These are phyloP conservation scores for Cunninghamia lanceolata DNA, from an alignment of 75 land plant species.

Conservation along the genomic window DNA sequence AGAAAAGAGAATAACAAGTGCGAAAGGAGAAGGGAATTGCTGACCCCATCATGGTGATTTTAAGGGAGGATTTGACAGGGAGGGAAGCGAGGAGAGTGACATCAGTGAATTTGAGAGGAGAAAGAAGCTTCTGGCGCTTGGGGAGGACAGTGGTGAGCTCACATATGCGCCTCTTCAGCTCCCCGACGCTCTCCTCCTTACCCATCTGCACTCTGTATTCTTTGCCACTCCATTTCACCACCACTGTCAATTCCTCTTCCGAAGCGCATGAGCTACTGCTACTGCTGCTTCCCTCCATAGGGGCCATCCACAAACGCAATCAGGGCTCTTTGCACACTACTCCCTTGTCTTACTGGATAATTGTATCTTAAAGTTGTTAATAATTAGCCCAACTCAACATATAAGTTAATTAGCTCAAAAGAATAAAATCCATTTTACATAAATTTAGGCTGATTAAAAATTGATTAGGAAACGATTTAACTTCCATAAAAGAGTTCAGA, in stretches of 20 bases:
- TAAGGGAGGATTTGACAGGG: slow-evolving; percentile 73
- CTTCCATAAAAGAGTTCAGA: too few relatives aligned
- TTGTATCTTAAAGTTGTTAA: too few relatives aligned
- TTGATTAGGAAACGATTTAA: too few relatives aligned
- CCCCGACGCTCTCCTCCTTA: slow-evolving; percentile 85
- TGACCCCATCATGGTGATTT: slow-evolving; percentile 98
- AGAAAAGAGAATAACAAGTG: background rate
- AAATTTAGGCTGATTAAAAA: too few relatives aligned
- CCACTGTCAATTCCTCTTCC: slow-evolving; percentile 86
- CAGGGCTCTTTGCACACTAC: background rate
- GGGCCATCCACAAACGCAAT: background rate
- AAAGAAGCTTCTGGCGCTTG: slow-evolving; percentile 98
- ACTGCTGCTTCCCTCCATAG: background rate
- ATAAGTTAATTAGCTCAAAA: too few relatives aligned
- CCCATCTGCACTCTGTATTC: slow-evolving; percentile 91
- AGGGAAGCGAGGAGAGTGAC: slow-evolving; percentile 69
- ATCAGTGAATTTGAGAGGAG: slow-evolving; percentile 77
- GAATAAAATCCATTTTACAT: too few relatives aligned
- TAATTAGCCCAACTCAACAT: too few relatives aligned
- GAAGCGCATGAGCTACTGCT: background rate
- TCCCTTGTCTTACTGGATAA: background rate
- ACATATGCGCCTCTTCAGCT: slow-evolving; percentile 95
- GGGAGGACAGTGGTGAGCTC: slow-evolving; percentile 88
- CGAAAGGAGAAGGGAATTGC: background rate
- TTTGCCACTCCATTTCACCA: slow-evolving; percentile 87